Evolutionary conservation across 2,329 filamentous ascomycete species (phyloP), one percentile per base, ranked within the genome.

Genomic region (Aspergillus pseudoviridinutans): DNA sequence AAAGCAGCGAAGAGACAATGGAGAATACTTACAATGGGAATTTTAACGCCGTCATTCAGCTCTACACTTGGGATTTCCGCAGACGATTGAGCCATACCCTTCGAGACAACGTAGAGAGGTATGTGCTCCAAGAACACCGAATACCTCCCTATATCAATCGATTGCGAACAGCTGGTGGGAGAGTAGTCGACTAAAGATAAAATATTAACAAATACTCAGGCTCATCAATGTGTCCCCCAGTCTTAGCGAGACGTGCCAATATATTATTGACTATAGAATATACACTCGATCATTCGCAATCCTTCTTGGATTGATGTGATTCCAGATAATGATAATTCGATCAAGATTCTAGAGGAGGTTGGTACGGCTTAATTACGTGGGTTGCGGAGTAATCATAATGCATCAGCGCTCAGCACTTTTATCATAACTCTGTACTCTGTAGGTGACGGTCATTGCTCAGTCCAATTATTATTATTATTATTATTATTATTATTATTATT

Each of bases 11-110:
- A 49, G 25, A 54, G 4, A 12, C 8, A 20, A 51, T 35, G 9
- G 25, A 46, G 14, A 24, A 56, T n/a, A 66, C 74, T 63, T 66
- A 82, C 79, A 75, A 84, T 79, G 2, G 84, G 84, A 46, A 86
- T 80, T 3, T 76, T 78, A 42, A 74, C 78, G 49, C 81, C 82
- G 71, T 85, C 82, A 56, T 83, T 84, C 52, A 86, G 77, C 69
- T 83, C 80, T 41, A 82, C 41, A n/a, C 14, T n/a, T 24, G 50
- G 50, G 50, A 51, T 9, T 17, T 28, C 50, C 35, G 17, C 17
- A 20, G 9, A 20, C 12, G 29, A 24, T 24, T 35, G n/a, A 24
- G 50, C 50, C 20, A 41, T 51, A 25, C 35, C 14, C 14, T 20
- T 10, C 3, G 49, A 20, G 27, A 10, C 14, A 14, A 38, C 12